A percentile compares a stretch with the other conserved stretches of the same genome.
phyloP scores from a whole-genome alignment of 2,329 filamentous ascomycete genomes.

The Chrysosporium queenslandicum region DNA sequence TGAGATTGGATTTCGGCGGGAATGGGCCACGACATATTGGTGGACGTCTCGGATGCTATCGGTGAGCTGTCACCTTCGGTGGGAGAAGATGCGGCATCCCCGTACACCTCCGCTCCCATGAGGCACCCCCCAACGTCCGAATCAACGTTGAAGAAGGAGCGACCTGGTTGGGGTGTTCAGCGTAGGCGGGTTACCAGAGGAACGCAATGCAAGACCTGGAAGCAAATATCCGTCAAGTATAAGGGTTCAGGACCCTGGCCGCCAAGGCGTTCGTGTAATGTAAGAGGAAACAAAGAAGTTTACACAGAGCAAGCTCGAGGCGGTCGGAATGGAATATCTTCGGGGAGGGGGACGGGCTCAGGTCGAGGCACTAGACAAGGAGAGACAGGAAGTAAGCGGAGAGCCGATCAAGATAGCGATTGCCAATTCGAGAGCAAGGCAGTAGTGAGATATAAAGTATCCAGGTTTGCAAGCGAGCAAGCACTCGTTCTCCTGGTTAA shows the following conservation, averaged over 20 bases:
- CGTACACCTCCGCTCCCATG: constrained; percentile 36
- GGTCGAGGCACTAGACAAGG: neutral
- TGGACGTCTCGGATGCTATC: constrained; percentile 32
- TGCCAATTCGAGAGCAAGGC: constrained; percentile 2
- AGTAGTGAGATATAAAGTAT: too few species aligned
- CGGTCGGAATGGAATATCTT: neutral
- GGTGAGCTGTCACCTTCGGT: constrained; percentile 35
- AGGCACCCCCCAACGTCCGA: constrained; percentile 28
- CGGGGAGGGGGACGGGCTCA: neutral
- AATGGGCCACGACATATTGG: constrained; percentile 35
- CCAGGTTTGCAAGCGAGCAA: too few species aligned
- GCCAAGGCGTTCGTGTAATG: neutral
- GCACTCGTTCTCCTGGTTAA: too few species aligned
- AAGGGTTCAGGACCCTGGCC: neutral
- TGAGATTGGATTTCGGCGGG: constrained; percentile 27
- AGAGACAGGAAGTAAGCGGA: neutral
- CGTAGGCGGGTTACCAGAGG: neutral
- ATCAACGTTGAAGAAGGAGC: constrained; percentile 24
- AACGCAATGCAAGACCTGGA: neutral
- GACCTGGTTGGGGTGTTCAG: constrained; percentile 1
- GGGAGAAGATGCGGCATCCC: constrained; percentile 33
- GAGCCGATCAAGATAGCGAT: neutral
- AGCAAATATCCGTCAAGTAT: neutral
- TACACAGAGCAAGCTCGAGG: neutral
- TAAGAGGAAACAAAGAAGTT: neutral